Evolutionary conservation across 2,329 filamentous ascomycete species (phyloP).

Genomic region (Orbilia quercus): DNA sequence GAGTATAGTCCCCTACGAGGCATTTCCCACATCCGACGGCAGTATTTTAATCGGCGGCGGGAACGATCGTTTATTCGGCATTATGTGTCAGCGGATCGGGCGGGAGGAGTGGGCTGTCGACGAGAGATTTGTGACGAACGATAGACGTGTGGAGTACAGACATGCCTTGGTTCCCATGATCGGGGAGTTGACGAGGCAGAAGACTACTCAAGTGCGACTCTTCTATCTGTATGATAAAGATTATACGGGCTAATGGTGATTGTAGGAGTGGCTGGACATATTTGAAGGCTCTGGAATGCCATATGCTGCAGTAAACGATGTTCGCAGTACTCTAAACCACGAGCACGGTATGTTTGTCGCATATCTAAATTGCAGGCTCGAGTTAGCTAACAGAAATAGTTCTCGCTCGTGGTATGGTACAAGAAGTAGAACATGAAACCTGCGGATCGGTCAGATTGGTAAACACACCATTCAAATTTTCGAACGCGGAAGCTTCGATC

Average conservation of each 20-base stretch:
- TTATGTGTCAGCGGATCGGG: conserved; percentile 72
- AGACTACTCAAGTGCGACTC: conserved; percentile 72
- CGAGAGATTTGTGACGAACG: conserved; percentile 71
- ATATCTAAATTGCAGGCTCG: not conserved
- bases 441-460: conserved; percentile 91
- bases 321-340: conserved; percentile 84
- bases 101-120: conserved; percentile 72
- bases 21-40: conserved; percentile 79
- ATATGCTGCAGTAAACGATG: conserved; percentile 93
- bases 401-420: conserved; percentile 84
- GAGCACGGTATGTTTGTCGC: conserved; percentile 73
- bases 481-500: conserved; percentile 79
- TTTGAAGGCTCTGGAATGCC: conserved; percentile 94
- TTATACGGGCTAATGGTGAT: not conserved
- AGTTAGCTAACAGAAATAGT: conserved; percentile 63
- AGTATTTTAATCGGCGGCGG: conserved; percentile 77
- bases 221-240: not conserved
- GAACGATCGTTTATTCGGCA: conserved; percentile 76
- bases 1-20: conserved; percentile 91
- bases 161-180: conserved; percentile 80
- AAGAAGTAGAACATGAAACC: conserved; percentile 81
- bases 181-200: conserved; percentile 77
- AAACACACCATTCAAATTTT: conserved; percentile 95
- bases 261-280: conserved; percentile 81
- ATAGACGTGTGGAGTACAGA: conserved; percentile 76